Conservation (phyloP, 352 stramenopile genomes). For the Stramenopiles sp. region DNA sequence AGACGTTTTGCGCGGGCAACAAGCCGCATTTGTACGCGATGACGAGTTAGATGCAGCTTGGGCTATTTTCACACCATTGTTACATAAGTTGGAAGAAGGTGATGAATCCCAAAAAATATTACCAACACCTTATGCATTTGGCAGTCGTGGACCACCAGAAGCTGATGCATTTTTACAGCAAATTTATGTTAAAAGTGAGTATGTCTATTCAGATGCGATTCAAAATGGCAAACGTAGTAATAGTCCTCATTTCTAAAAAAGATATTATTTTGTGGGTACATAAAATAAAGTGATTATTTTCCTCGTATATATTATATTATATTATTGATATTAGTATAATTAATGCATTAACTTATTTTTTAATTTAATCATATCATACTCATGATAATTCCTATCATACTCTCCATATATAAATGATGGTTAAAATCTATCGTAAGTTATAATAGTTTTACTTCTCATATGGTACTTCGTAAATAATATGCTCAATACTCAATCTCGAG, state of each 20-base stretch:
- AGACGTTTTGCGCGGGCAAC: conserved; percentile 81
- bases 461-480: neutral
- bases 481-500: neutral
- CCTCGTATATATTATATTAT: no score
- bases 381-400: neutral
- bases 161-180: conserved; percentile 32
- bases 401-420: neutral
- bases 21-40: conserved; percentile 80
- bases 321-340: no score
- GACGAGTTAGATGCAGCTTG: conserved; percentile 86
- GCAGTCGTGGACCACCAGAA: conserved; percentile 68
- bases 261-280: no score
- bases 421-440: neutral
- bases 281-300: no score
- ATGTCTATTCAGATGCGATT: no score
- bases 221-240: neutral
- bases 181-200: neutral
- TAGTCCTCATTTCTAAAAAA: no score
- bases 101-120: conserved; percentile 45
- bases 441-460: neutral
- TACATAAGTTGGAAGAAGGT: conserved; percentile 74
- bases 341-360: no score
- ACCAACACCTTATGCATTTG: conserved; percentile 74
- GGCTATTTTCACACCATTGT: conserved; percentile 92
- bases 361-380: neutral